A percentile compares a stretch with the other conserved stretches of the same genome.
phyloP scores from a whole-genome alignment of 176 grass and related monocot species.

The Carex parvula region DNA sequence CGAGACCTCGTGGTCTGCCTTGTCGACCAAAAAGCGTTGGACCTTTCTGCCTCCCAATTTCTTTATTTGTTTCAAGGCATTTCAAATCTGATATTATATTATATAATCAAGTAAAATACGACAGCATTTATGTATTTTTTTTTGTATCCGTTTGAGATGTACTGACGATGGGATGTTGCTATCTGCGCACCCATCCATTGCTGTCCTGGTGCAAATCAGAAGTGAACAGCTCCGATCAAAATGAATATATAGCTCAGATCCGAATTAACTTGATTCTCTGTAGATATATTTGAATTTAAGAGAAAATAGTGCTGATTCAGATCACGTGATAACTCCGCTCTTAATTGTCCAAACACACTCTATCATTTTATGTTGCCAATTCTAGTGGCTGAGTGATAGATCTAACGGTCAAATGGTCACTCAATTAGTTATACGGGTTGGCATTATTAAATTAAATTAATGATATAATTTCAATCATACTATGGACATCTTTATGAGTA shows the following conservation, averaged over 20 bases:
- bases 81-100: background rate
- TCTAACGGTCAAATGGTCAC: no score
- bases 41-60: background rate
- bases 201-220: background rate
- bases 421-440: no score
- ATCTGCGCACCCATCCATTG: background rate
- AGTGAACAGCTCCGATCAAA: background rate
- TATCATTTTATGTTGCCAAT: no score
- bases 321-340: no score
- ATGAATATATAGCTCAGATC: background rate
- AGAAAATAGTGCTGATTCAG: no score
- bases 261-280: background rate
- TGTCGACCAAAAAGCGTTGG: constrained; percentile 5
- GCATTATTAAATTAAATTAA: background rate
- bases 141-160: background rate
- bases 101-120: background rate
- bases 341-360: no score
- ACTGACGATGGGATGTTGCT: background rate
- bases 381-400: no score
- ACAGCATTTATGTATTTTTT: background rate
- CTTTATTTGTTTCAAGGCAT: background rate
- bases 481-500: background rate
- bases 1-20: constrained; percentile 17
- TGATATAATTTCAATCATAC: background rate
- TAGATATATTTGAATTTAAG: no score